Conservation (phyloP, 108 stramenopile species). For the Epipyxis sp. region DNA sequence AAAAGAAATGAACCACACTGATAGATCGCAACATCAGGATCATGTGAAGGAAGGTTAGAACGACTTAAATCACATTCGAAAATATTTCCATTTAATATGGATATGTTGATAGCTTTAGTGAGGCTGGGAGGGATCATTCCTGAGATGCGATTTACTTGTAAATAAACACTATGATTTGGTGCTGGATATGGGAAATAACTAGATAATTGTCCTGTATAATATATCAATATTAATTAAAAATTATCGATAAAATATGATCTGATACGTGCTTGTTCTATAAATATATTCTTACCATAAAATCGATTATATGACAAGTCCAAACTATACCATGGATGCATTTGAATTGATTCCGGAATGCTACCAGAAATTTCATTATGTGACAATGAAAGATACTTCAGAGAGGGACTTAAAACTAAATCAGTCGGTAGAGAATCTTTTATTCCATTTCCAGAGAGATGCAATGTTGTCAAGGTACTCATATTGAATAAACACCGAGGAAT, state of each 20-base stretch:
- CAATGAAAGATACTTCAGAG: background rate
- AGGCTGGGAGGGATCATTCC: background rate
- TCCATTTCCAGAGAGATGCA: conserved; percentile 4
- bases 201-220: too few relatives aligned
- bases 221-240: too few relatives aligned
- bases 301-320: background rate
- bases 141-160: conserved; percentile 2
- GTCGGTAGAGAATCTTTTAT: background rate
- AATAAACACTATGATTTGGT: too few relatives aligned
- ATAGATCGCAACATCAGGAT: background rate
- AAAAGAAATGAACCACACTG: background rate
- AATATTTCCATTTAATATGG: conserved; percentile 3
- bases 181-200: too few relatives aligned
- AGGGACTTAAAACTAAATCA: background rate
- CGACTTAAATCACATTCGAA: background rate
- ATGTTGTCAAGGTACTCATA: background rate
- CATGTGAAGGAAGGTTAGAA: background rate
- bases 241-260: too few relatives aligned
- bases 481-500: background rate
- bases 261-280: too few relatives aligned
- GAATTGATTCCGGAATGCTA: background rate
- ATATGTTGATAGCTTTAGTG: too few relatives aligned
- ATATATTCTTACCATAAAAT: background rate
- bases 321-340: background rate
- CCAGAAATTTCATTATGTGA: background rate